Evolutionary conservation across 2,329 filamentous ascomycete species (phyloP), one percentile per base, ranked within the genome.

Genomic region (Ampelomyces quisqualis): DNA sequence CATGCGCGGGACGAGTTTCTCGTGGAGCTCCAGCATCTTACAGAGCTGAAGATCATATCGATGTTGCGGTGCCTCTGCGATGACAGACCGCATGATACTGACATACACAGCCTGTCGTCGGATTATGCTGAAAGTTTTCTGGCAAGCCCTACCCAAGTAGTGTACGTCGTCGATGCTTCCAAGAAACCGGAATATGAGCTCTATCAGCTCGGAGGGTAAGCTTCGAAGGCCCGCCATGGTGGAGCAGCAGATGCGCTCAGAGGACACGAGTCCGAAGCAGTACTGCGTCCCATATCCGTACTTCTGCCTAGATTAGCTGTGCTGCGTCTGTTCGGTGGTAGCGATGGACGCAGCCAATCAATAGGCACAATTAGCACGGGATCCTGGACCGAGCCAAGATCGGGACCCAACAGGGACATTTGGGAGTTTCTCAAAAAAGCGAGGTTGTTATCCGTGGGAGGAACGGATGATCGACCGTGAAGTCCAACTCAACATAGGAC

Each of bases 161-260:
- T 58, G 53, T 0, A 58, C 56, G 51, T 63, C 58, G 27, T 62
- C 58, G 28, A 64, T 62, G 26, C 48, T 61, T 10, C 40, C 50
- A 7, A 64, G 43, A 11, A 40, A 27, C 14, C 43, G 33, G 13
- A 38, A 60, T 2, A 63, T 45, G 7, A 45, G 20, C 13, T 55
- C 40, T 7, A 62, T 42, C 0, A 62, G 28, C 27, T 62, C 55
- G 7, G 27, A 20, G 5, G 55, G 55, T 3, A 61, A 44, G 18
- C 40, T 38, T 2, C 31, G 45, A 9, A 63, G 34, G 14, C 11
- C 4, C 7, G 47, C 39, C 53, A 53, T 57, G 8, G 10, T 10
- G 21, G 21, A 6, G 6, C 6, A 14, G 26, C n/a, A n/a, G n/a
- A n/a, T n/a, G 22, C 7, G 22, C 22, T 24, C 9, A 7, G 7